Evolutionary conservation across 2,329 filamentous ascomycete species (phyloP).

Genomic region (Colletotrichum sp.): DNA sequence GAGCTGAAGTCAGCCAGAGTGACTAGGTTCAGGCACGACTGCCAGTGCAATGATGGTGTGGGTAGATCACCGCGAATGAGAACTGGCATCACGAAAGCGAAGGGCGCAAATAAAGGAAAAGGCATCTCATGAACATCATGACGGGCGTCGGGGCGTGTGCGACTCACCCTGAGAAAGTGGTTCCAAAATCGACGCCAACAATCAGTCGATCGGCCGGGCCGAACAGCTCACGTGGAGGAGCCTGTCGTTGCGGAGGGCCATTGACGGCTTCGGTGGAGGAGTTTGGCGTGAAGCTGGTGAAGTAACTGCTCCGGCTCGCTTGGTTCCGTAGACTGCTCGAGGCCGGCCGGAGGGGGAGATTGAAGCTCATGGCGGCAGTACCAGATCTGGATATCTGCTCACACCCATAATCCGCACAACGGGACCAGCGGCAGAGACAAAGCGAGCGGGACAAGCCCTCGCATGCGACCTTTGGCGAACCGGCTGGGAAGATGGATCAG

Average conservation of each 20-base stretch:
- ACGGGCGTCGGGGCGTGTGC: neutral
- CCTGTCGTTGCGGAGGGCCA: constrained; percentile 62
- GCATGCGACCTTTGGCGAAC: neutral
- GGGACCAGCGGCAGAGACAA: neutral
- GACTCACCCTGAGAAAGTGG: constrained; percentile 79
- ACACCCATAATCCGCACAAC: constrained; percentile 15
- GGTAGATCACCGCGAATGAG: neutral
- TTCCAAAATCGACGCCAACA: constrained; percentile 83
- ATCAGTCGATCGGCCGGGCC: constrained; percentile 69
- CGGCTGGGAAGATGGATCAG: neutral
- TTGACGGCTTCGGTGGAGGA: constrained; percentile 68
- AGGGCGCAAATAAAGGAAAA: neutral
- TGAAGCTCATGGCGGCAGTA: constrained; percentile 50
- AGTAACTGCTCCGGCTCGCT: constrained; percentile 61
- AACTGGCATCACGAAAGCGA: neutral
- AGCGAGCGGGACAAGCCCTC: constrained; percentile 17
- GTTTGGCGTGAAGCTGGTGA: constrained; percentile 58
- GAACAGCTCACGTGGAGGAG: constrained; percentile 51
- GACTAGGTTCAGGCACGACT: neutral
- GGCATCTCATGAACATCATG: neutral
- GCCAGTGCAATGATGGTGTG: neutral
- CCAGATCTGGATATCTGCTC: constrained; percentile 8
- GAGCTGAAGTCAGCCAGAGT: constrained; percentile 13
- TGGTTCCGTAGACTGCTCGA: constrained; percentile 55
- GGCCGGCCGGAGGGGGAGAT: constrained; percentile 54